Evolutionary conservation across 345 rosid genomes (phyloP).

Genomic region (Pistacia vera): DNA sequence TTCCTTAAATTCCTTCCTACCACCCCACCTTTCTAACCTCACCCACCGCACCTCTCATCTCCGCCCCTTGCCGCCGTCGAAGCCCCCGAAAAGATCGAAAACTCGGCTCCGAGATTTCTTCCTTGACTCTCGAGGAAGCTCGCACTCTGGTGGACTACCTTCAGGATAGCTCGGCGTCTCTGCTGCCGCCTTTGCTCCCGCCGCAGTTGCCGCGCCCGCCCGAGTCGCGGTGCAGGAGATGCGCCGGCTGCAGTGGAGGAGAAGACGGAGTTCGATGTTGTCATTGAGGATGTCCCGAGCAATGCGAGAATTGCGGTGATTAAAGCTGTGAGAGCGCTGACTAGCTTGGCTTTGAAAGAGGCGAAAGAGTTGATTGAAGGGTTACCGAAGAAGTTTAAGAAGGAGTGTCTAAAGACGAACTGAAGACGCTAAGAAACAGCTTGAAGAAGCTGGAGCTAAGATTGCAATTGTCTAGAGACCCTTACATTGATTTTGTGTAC

Average conservation of each 20-base stretch:
- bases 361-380: constrained; percentile 89
- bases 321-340: constrained; percentile 73
- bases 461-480: constrained; percentile 47
- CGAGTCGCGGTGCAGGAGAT: constrained; percentile 23
- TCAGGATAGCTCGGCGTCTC: constrained; percentile 85
- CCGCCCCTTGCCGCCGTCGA: constrained; percentile 65
- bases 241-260: constrained; percentile 54
- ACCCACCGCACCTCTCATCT: constrained; percentile 45
- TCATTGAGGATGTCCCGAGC: constrained; percentile 77
- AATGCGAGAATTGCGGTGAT: constrained; percentile 77
- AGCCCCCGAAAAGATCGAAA: constrained; percentile 77
- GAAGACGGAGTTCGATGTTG: constrained; percentile 82
- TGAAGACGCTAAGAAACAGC: constrained; percentile 82
- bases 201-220: constrained; percentile 48
- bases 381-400: constrained; percentile 86
- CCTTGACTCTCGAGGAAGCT: constrained; percentile 77
- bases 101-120: constrained; percentile 62
- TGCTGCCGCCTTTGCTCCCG: constrained; percentile 71
- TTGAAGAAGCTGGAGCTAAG: constrained; percentile 88
- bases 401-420: constrained; percentile 81
- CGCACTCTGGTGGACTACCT: constrained; percentile 75
- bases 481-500: not conserved
- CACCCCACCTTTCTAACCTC: constrained; percentile 22
- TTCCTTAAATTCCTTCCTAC: constrained; percentile 44
- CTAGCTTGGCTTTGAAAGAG: constrained; percentile 85